Base-by-base conservation (phyloP, 1,284 basidiomycete genomes). In the Chondrostereum purpureum region DNA sequence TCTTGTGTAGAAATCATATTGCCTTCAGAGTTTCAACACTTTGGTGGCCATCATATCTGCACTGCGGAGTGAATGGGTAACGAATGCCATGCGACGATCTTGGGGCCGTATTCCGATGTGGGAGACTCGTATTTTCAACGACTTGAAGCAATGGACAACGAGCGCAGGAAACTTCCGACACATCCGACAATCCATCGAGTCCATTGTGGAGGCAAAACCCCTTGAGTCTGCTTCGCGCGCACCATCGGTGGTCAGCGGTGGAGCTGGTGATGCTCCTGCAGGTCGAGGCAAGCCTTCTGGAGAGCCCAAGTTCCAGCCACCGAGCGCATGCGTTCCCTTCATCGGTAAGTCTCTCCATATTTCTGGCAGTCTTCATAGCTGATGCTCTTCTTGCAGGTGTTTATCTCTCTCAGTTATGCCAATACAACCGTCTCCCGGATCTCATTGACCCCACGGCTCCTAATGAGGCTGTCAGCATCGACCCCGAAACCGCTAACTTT, bases 391-490 rank as follows among this genome's bases (percentile, higher is more conserved):
- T 45, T 31, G 5, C 53, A 88, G 88, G 88, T 39, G 70, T 89
- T 19, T 91, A 91, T 58, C 70, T 92, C 1, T 79, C 86, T 13
- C 86, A 86, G 54, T 68, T 92, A 4, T 69, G 77, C 48, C 72
- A 75, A 4, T 75, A 80, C 55, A 77, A 73, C 61, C 75, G 75
- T 49, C 72, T 92, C 0, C 88, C 89, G 2, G 86, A 90, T 48
- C 68, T 89, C 43, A 81, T 92, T 52, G 89, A 92, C 56, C 89
- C 90, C 0, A 88, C 86, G 5, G 76, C 83, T 0, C 88, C 89
- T 2, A 72, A 80, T 51, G 75, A 80, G 47, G 67, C 74, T 0
- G 82, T 90, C 5, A 69, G 70, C 17, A 73, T 87, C 48, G 82
- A 90, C 51, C 69, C 77, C 0, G 62, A 64, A 8, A 79, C 78